Evolutionary conservation across 305 asterid species (phyloP).

Genomic region (Fraxinus velutina): DNA sequence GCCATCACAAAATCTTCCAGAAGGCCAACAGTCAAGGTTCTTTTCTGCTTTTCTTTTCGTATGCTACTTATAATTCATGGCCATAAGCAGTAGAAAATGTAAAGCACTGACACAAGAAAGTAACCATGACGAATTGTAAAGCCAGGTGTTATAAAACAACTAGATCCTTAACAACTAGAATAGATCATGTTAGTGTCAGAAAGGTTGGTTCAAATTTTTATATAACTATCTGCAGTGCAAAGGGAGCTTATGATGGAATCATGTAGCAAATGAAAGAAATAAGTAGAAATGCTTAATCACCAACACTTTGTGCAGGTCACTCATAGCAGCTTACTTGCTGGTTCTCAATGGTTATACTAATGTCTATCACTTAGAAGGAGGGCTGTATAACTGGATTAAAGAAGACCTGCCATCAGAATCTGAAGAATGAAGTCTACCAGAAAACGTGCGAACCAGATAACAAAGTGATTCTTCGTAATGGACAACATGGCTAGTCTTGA

Average conservation of each 20-base stretch:
- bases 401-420: constrained; percentile 60
- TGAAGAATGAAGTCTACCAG: constrained; percentile 49
- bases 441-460: not conserved
- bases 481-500: not conserved
- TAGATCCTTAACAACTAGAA: not conserved
- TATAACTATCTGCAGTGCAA: not conserved
- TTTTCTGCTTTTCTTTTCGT: not conserved
- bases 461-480: not conserved
- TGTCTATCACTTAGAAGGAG: constrained; percentile 86
- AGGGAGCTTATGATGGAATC: not conserved
- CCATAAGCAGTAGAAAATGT: not conserved
- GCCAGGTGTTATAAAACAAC: not conserved
- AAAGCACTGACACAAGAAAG: not conserved
- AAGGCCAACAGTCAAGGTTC: constrained; percentile 90
- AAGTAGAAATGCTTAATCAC: constrained; percentile 16
- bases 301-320: constrained; percentile 57
- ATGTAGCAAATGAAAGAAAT: not conserved
- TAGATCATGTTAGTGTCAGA: not conserved
- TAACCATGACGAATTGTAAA: not conserved
- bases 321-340: constrained; percentile 90
- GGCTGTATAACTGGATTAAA: constrained; percentile 69
- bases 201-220: not conserved
- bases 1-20: constrained; percentile 85
- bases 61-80: not conserved
- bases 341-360: constrained; percentile 80